Conservation (phyloP, 176 grass and related monocot species). For the Phragmites australis region DNA sequence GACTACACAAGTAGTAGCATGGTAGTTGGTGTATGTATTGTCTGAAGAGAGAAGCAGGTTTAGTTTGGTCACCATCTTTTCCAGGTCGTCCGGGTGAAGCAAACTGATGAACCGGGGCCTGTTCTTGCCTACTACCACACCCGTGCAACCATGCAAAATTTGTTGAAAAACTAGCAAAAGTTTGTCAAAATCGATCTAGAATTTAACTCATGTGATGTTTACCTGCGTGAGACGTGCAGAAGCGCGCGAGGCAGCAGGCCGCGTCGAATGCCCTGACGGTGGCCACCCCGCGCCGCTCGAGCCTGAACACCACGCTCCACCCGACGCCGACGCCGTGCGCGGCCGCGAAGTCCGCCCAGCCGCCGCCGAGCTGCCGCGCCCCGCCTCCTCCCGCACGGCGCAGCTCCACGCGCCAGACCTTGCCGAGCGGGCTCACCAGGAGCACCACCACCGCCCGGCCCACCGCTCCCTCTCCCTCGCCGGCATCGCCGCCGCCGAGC, state of each 20-base stretch:
- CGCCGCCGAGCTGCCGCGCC: slow-evolving; percentile 18
- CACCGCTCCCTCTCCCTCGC: background rate
- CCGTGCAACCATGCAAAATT: background rate
- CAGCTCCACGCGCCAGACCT: slow-evolving; percentile 40
- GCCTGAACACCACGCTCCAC: slow-evolving; percentile 31
- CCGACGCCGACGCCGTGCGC: slow-evolving; percentile 26
- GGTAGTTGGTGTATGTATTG: background rate
- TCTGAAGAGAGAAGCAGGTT: background rate
- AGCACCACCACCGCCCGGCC: background rate
- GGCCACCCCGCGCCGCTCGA: slow-evolving; percentile 30
- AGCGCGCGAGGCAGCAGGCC: background rate
- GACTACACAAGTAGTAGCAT: background rate
- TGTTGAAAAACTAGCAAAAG: background rate
- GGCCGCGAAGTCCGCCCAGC: slow-evolving; percentile 34
- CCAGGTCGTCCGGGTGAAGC: slow-evolving; percentile 19
- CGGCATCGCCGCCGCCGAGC: slow-evolving; percentile 27
- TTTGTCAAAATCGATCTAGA: background rate
- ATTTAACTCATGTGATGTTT: background rate
- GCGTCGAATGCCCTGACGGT: slow-evolving; percentile 36
- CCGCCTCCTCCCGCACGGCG: background rate
- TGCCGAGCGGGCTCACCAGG: slow-evolving; percentile 40
- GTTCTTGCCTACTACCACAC: background rate
- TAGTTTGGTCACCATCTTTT: slow-evolving; percentile 30
- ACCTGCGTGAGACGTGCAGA: slow-evolving; percentile 28
- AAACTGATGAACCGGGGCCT: slow-evolving; percentile 37